These are phyloP conservation scores for Choiromyces venosus DNA, from an alignment of 495 filamentous ascomycete genomes.

Conservation along the genomic window DNA sequence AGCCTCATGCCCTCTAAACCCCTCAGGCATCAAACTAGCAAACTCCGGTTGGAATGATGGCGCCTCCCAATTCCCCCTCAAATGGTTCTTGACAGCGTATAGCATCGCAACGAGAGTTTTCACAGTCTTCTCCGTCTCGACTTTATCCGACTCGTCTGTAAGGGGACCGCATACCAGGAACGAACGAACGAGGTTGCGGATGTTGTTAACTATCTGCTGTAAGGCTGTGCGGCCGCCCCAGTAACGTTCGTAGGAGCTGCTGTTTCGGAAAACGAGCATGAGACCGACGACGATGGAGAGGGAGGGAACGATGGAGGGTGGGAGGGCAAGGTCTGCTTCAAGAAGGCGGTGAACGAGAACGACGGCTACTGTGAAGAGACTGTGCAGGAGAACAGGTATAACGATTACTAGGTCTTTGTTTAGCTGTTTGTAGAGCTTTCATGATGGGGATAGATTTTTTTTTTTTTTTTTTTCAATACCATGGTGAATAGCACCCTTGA, in stretches of 20 bases:
- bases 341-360: conserved; percentile 58
- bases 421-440: background rate
- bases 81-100: conserved; percentile 70
- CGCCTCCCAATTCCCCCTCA: conserved; percentile 67
- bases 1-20: conserved; percentile 57
- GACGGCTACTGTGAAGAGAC: conserved; percentile 58
- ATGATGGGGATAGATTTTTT: background rate
- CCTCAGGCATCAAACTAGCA: conserved; percentile 55
- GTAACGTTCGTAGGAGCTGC: conserved; percentile 65
- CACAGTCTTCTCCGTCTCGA: conserved; percentile 50
- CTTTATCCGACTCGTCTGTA: conserved; percentile 56
- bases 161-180: conserved; percentile 48
- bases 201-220: conserved; percentile 53
- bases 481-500: conserved; percentile 68
- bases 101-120: conserved; percentile 55
- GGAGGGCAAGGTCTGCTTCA: conserved; percentile 55
- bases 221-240: conserved; percentile 63
- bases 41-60: conserved; percentile 52
- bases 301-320: conserved; percentile 65
- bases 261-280: conserved; percentile 75
- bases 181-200: conserved; percentile 59
- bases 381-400: conserved; percentile 59
- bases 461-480: too few species aligned
- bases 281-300: conserved; percentile 73
- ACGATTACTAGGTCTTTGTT: conserved; percentile 48